Conservation (phyloP, 2,329 filamentous ascomycete species). For the Alternaria alternata region DNA sequence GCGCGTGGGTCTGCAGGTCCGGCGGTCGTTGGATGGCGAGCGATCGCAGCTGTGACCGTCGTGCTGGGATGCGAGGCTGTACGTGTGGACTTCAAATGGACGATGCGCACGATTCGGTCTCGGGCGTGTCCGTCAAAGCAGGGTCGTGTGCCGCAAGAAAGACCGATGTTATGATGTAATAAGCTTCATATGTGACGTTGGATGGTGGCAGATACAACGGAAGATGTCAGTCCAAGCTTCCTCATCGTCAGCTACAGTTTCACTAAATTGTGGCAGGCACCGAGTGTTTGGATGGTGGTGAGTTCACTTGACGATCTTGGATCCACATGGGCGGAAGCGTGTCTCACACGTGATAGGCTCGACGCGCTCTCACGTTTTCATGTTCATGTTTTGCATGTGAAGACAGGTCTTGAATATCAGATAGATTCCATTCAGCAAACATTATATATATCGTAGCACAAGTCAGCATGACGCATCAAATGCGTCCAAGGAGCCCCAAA, state of each 20-base stretch:
- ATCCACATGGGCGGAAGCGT: conserved; percentile 15
- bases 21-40: background rate
- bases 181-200: conserved; percentile 2
- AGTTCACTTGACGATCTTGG: conserved; percentile 14
- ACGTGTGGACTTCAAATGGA: conserved; percentile 1
- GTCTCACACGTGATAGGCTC: conserved; percentile 27
- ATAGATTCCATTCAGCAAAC: conserved; percentile 31
- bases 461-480: conserved; percentile 37
- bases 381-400: conserved; percentile 22
- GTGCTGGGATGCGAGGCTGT: background rate
- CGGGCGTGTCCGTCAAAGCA: background rate
- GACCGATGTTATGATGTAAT: conserved; percentile 15
- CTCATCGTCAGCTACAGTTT: conserved; percentile 9
- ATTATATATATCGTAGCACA: conserved; percentile 47
- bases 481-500: conserved; percentile 40
- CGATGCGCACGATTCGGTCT: background rate
- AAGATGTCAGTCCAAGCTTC: background rate
- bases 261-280: conserved; percentile 1
- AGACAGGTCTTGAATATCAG: conserved; percentile 1
- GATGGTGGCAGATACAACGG: background rate
- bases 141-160: conserved; percentile 7
- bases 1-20: background rate
- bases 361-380: conserved; percentile 29
- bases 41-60: background rate
- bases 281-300: conserved; percentile 11